phyloP scores from a whole-genome alignment of 768 basidiomycete species.

The Phlebiopsis gigantea region DNA sequence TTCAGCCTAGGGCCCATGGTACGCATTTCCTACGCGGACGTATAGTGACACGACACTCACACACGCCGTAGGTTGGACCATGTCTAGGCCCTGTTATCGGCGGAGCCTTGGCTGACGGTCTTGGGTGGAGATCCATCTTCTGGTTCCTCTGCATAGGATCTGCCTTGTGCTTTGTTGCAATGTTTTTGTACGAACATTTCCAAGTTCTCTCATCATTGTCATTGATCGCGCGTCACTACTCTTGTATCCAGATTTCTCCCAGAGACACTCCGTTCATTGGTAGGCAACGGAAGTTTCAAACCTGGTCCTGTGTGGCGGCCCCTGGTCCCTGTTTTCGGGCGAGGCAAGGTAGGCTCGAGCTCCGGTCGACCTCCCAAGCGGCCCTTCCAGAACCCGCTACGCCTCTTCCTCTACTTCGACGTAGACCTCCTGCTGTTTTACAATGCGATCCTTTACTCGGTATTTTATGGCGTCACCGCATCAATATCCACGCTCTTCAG shows the following conservation, averaged over 20 bases:
- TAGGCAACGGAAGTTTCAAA: constrained; percentile 37
- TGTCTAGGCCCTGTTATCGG: constrained; percentile 45
- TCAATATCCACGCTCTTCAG: constrained; percentile 59
- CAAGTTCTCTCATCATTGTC: no score
- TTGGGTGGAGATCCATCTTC: constrained; percentile 35
- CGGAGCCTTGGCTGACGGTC: constrained; percentile 27
- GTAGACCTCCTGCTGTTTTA: constrained; percentile 48
- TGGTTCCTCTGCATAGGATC: constrained; percentile 37
- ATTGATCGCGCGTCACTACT: no score
- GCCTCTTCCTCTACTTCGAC: constrained; percentile 49
- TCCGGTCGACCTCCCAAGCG: constrained; percentile 24
- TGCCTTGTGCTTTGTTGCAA: constrained; percentile 28
- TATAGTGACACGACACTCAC: no score
- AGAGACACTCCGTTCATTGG: constrained; percentile 42
- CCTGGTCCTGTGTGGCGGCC: constrained; percentile 27
- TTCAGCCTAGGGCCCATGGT: constrained; percentile 65
- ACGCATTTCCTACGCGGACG: background rate
- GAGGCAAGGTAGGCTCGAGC: constrained; percentile 1
- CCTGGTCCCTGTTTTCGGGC: constrained; percentile 28
- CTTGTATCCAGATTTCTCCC: constrained; percentile 32
- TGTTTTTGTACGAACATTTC: constrained; percentile 34
- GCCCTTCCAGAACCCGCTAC: constrained; percentile 49
- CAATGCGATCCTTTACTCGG: constrained; percentile 48
- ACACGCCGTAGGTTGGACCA: constrained; percentile 27
- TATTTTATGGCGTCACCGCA: constrained; percentile 57